phyloP scores from a whole-genome alignment of 495 filamentous ascomycete genomes.

The Penicillium simplicissimum region DNA sequence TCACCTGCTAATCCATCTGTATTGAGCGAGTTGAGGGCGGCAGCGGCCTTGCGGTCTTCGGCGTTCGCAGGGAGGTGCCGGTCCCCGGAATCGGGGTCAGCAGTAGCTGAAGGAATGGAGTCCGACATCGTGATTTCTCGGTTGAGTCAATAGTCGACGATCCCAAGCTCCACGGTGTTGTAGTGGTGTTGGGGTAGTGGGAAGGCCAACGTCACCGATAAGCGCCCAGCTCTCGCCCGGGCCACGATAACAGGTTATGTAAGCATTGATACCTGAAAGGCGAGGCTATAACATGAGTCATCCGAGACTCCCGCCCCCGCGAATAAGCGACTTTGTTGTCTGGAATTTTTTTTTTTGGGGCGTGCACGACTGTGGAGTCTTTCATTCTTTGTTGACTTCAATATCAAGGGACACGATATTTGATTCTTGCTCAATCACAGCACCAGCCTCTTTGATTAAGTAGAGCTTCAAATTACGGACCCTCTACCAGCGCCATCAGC shows the following conservation, averaged over 20 bases:
- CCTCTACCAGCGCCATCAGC: background rate
- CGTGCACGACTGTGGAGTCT: slow-evolving; percentile 5
- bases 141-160: background rate
- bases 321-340: slow-evolving; percentile 26
- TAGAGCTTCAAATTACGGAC: background rate
- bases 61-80: slow-evolving; percentile 64
- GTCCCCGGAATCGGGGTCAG: slow-evolving; percentile 61
- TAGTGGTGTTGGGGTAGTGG: background rate
- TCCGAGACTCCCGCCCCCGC: slow-evolving; percentile 18
- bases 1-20: slow-evolving; percentile 55
- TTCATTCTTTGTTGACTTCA: slow-evolving; percentile 7
- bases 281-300: slow-evolving; percentile 27
- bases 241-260: slow-evolving; percentile 8
- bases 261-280: slow-evolving; percentile 4
- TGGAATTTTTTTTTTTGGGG: slow-evolving; percentile 8
- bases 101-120: slow-evolving; percentile 68
- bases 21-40: slow-evolving; percentile 78
- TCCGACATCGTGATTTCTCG: slow-evolving; percentile 47
- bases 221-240: background rate
- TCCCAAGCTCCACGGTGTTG: background rate
- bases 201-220: slow-evolving; percentile 18
- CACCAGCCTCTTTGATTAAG: background rate
- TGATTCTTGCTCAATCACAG: background rate
- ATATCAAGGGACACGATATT: background rate
- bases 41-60: slow-evolving; percentile 89